A percentile compares a stretch with the other conserved stretches of the same genome.
Conservation (phyloP, 768 basidiomycete species). For the Crucibulum laeve region DNA sequence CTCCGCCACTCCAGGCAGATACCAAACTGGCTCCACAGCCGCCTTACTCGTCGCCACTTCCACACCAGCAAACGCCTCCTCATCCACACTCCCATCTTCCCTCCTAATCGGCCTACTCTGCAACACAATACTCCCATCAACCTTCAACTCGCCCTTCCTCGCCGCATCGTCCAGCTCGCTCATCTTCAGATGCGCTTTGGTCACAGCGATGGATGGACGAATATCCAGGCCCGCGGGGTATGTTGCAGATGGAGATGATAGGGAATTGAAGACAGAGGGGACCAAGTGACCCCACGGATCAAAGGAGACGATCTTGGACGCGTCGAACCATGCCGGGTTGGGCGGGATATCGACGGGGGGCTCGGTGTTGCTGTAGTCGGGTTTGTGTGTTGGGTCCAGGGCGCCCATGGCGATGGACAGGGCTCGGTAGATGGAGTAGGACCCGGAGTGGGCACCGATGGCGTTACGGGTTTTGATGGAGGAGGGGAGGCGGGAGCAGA, state of each 20-base stretch:
- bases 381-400: conserved; percentile 73
- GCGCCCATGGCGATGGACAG: conserved; percentile 89
- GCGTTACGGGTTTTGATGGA: conserved; percentile 91
- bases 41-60: conserved; percentile 91
- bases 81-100: conserved; percentile 54
- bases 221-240: conserved; percentile 76
- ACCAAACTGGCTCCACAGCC: conserved; percentile 96
- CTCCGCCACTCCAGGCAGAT: conserved; percentile 87
- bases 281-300: conserved; percentile 94
- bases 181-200: conserved; percentile 91
- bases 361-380: conserved; percentile 78
- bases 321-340: conserved; percentile 73
- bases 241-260: no score
- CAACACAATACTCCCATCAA: conserved; percentile 84
- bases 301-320: conserved; percentile 81
- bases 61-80: conserved; percentile 68
- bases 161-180: conserved; percentile 86
- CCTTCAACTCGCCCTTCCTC: conserved; percentile 59
- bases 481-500: conserved; percentile 80
- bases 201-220: conserved; percentile 89
- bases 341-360: conserved; percentile 80
- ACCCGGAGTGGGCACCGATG: conserved; percentile 90
- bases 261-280: conserved; percentile 64
- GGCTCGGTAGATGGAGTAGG: conserved; percentile 93
- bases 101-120: conserved; percentile 61